Evolutionary conservation across 2,329 filamentous ascomycete genomes (phyloP).

Genomic region (Ophiostoma ips): DNA sequence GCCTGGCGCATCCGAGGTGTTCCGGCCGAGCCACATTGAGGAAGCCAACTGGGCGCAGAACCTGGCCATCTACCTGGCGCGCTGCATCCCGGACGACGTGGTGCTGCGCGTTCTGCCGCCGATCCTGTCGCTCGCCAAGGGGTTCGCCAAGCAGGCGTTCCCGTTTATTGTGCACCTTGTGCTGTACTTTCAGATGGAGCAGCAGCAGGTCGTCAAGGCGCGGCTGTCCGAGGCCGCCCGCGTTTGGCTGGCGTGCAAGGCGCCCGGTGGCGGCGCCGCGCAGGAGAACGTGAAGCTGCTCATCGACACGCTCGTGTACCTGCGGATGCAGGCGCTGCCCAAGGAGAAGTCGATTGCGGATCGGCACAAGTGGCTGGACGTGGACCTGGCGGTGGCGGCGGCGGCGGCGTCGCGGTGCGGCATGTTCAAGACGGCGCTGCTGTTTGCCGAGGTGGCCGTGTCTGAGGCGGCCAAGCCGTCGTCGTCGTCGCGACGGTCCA

Average conservation of each 20-base stretch:
- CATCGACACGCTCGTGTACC: conserved; percentile 68
- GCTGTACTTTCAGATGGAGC: conserved; percentile 52
- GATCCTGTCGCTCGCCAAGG: conserved; percentile 50
- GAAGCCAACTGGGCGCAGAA: conserved; percentile 44
- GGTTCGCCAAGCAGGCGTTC: conserved; percentile 60
- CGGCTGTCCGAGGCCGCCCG: conserved; percentile 52
- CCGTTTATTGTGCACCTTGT: conserved; percentile 78
- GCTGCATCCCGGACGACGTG: conserved; percentile 45
- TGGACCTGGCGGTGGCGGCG: conserved; percentile 60
- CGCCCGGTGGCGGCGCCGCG: conserved; percentile 22
- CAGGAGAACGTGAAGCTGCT: conserved; percentile 57
- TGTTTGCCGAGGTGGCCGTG: conserved; percentile 64
- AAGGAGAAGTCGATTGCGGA: conserved; percentile 68
- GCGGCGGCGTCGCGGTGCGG: conserved; percentile 61
- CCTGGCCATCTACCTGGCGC: conserved; percentile 47
- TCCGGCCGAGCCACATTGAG: conserved; percentile 28
- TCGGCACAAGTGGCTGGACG: conserved; percentile 69
- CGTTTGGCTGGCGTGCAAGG: conserved; percentile 43
- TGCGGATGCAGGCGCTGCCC: conserved; percentile 66
- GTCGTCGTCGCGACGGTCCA: conserved; percentile 19
- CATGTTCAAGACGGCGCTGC: conserved; percentile 74
- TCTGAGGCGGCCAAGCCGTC: conserved; percentile 36
- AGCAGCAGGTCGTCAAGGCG: conserved; percentile 43
- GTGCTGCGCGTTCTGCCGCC: conserved; percentile 55
- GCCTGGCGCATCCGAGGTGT: conserved; percentile 19